Percentiles rank a stretch among this genome's conserved stretches.
These are phyloP conservation scores for Tanacetum coccineum DNA, from an alignment of 129 eudicot species.

Conservation along the genomic window DNA sequence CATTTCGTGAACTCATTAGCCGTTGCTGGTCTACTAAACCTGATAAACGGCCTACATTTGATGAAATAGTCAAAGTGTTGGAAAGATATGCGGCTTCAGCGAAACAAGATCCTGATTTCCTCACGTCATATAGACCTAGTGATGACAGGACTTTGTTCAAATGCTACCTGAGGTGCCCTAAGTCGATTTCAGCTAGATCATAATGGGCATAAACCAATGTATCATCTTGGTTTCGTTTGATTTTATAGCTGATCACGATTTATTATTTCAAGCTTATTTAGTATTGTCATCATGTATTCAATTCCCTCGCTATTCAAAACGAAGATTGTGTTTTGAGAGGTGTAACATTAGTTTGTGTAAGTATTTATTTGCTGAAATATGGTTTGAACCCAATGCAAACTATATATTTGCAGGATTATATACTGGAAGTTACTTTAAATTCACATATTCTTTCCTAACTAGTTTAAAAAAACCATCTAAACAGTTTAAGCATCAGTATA, in stretches of 20 bases:
- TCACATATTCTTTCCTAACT: too few species aligned
- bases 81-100: constrained; percentile 55
- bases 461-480: too few species aligned
- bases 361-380: not conserved
- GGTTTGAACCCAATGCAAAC: not conserved
- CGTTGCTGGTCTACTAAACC: constrained; percentile 89
- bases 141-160: constrained; percentile 18
- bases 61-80: constrained; percentile 60
- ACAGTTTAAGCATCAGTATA: too few species aligned
- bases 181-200: constrained; percentile 23
- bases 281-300: constrained; percentile 22
- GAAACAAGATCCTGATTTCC: constrained; percentile 68
- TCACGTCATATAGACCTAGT: constrained; percentile 44
- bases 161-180: constrained; percentile 45
- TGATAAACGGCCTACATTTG: constrained; percentile 59
- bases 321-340: constrained; percentile 14
- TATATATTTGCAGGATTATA: not conserved
- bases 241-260: not conserved
- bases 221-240: constrained; percentile 10
- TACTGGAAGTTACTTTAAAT: not conserved
- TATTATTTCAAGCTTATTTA: constrained; percentile 20
- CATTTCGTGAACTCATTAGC: constrained; percentile 56
- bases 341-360: constrained; percentile 8
- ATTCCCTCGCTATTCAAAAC: constrained; percentile 23
- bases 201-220: constrained; percentile 26